phyloP scores from a whole-genome alignment of 805 yeast genomes.

The Wickerhamiella qilinensis region DNA sequence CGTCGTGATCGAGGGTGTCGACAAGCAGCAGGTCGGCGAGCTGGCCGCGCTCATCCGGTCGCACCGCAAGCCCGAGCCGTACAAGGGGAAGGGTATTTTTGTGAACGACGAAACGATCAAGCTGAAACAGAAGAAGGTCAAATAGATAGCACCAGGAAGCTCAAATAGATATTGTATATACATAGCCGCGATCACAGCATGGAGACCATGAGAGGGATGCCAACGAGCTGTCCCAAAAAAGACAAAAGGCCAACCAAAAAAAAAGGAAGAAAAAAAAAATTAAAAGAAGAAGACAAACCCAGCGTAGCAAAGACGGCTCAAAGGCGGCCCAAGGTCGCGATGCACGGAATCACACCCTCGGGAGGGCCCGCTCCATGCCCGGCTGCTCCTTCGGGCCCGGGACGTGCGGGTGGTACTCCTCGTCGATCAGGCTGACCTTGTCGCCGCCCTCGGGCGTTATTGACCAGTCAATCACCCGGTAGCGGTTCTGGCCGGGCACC shows the following conservation, averaged over 20 bases:
- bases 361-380: conserved; percentile 4
- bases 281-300: too few relatives aligned
- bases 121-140: conserved; percentile 83
- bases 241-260: too few relatives aligned
- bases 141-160: too few relatives aligned
- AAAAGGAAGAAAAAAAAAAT: too few relatives aligned
- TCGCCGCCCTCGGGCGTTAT: conserved; percentile 32
- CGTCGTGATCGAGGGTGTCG: conserved; percentile 67
- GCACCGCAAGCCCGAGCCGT: conserved; percentile 92
- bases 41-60: conserved; percentile 81
- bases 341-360: too few relatives aligned
- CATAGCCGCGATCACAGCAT: too few relatives aligned
- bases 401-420: conserved; percentile 24
- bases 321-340: too few relatives aligned
- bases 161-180: too few relatives aligned
- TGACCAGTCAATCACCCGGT: conserved; percentile 47
- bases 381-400: conserved; percentile 20
- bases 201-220: too few relatives aligned
- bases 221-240: too few relatives aligned
- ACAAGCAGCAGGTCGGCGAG: conserved; percentile 71
- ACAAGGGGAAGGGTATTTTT: conserved; percentile 94
- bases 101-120: conserved; percentile 82
- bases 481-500: conserved; percentile 39
- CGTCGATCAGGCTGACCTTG: conserved; percentile 31
- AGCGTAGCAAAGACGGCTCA: too few relatives aligned